phyloP scores from a whole-genome alignment of 1,139 yeast genomes.

The Kodamaea anthophila region DNA sequence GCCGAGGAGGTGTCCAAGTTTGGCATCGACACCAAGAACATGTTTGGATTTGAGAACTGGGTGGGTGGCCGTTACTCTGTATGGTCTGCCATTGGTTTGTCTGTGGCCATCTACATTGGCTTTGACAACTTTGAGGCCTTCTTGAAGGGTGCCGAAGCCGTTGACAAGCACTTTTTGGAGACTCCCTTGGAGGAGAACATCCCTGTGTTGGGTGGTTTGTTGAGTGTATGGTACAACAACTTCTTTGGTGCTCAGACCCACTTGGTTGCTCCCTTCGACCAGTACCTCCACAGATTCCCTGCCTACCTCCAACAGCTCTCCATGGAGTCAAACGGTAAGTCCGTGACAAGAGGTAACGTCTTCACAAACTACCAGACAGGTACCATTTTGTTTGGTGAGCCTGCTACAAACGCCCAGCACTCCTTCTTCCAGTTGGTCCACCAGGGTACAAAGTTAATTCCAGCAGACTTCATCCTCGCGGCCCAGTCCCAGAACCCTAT shows the following conservation, averaged over 20 bases:
- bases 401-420: conserved; percentile 98
- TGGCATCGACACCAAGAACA: conserved; percentile 94
- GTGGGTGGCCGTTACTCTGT: conserved; percentile 99
- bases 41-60: conserved; percentile 98
- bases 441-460: conserved; percentile 97
- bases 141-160: conserved; percentile 96
- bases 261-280: conserved; percentile 96
- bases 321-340: conserved; percentile 98
- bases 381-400: conserved; percentile 93
- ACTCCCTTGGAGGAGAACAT: conserved; percentile 88
- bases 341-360: conserved; percentile 86
- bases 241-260: conserved; percentile 98
- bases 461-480: conserved; percentile 93
- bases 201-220: conserved; percentile 87
- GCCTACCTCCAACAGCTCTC: conserved; percentile 97
- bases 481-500: conserved; percentile 98
- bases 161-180: conserved; percentile 80
- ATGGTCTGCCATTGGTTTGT: conserved; percentile 97
- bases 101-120: conserved; percentile 92
- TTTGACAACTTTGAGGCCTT: conserved; percentile 86
- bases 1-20: conserved; percentile 85
- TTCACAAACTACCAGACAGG: conserved; percentile 96
- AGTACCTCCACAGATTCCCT: conserved; percentile 97
- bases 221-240: conserved; percentile 97
- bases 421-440: conserved; percentile 98